Base-by-base conservation (phyloP, 306 rosid species). In the Adenanthera pavonina region DNA sequence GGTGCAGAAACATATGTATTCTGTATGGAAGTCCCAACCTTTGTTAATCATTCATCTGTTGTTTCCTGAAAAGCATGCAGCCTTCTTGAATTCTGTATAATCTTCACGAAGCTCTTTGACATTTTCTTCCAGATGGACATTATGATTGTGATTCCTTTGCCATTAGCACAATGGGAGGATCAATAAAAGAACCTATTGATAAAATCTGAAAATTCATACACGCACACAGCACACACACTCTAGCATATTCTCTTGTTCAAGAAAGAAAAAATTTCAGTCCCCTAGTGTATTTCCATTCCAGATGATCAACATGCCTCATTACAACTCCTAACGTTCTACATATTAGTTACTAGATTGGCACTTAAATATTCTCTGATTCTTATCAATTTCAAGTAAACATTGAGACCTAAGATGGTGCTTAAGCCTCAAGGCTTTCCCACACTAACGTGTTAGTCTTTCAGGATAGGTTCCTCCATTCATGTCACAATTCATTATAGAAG, bases 281-380 rank as follows among this genome's bases (percentile, higher is more conserved):
- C n/a, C 33, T 4, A 44, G 8, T n/a, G 10, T 5, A 69, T 69
- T 48, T 43, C 38, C 74, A 19, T 44, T 69, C 53, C 47, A 68
- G 13, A 68, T 68, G 33, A 41, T 68, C 73, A 68, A 68, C 36
- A 68, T 11, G 20, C 25, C 72, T 19, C 72, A 41, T 69, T 44
- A 69, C 10, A 44, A 44, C 53, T 69, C 53, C 53, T 10, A 20
- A 43, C 53, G 36, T 43, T 44, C 54, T 8, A 41, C 41, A 15
- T 43, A 19, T 67, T 67, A n/a, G 51, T 40, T 67, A 67, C 34
- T n/a, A 17, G 1, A 69, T 20, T 4, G 36, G 4, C 10, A 41
- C 47, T 56, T 2, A 8, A 33, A 57, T 20, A 57, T 57, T 57
- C 15, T 57, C 20, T 57, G 5, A n/a, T 69, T 69, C 35, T 48